phyloP scores from a whole-genome alignment of 1,284 basidiomycete genomes.

The Schizopora paradoxa region DNA sequence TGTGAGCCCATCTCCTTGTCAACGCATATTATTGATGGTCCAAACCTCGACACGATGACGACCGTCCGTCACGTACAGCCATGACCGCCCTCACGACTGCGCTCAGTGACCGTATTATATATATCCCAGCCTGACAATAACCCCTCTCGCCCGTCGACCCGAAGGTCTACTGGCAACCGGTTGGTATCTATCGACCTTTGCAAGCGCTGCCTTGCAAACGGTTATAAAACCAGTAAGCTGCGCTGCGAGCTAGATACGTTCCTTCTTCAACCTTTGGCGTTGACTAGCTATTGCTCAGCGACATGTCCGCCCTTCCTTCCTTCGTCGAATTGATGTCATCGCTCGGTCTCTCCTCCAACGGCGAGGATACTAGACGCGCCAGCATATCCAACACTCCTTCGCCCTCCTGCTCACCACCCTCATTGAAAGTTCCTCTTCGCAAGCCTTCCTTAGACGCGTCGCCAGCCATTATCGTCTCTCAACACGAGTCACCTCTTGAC shows the following conservation, averaged over 20 bases:
- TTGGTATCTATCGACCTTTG: constrained; percentile 7
- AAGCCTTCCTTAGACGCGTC: constrained; percentile 5
- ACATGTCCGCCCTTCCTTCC: constrained; percentile 50
- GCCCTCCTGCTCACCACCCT: constrained; percentile 8
- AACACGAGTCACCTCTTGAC: constrained; percentile 12
- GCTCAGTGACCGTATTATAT: constrained; percentile 2
- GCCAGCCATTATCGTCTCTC: constrained; percentile 15
- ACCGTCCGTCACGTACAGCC: not conserved
- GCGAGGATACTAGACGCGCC: constrained; percentile 34
- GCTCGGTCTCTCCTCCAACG: constrained; percentile 50
- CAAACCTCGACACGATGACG: not conserved
- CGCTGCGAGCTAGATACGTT: constrained; percentile 8
- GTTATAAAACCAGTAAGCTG: constrained; percentile 16
- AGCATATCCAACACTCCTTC: constrained; percentile 16
- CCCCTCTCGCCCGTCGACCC: too few species aligned
- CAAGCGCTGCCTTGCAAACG: not conserved
- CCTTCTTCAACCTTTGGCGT: constrained; percentile 23
- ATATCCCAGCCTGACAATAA: constrained; percentile 13
- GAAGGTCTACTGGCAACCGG: constrained; percentile 13
- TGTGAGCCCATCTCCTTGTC: not conserved
- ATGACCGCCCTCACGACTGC: not conserved
- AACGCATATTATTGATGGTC: constrained; percentile 2
- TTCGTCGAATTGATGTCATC: constrained; percentile 81
- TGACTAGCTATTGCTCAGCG: constrained; percentile 27
- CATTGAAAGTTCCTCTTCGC: not conserved